phyloP scores from a whole-genome alignment of 169 alveolate genomes.

The Cryptosporidium sp. region DNA sequence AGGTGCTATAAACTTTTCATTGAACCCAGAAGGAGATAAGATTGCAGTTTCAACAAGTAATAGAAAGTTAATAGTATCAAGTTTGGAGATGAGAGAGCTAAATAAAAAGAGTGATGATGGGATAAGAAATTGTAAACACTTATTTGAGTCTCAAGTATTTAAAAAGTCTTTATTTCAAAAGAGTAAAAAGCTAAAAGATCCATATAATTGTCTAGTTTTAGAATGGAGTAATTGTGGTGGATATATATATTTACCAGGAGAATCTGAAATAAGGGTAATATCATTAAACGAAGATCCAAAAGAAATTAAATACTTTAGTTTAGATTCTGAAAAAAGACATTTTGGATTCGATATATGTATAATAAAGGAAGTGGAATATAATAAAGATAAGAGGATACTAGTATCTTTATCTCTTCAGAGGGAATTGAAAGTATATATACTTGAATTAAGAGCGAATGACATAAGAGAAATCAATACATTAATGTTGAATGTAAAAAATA shows the following conservation, averaged over 20 bases:
- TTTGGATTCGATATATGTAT: constrained; percentile 34
- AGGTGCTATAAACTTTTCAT: constrained; percentile 25
- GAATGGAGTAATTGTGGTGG: constrained; percentile 51
- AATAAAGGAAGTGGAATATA: constrained; percentile 13
- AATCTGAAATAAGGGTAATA: constrained; percentile 27
- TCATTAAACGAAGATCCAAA: background rate
- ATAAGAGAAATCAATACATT: background rate
- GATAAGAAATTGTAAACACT: constrained; percentile 7
- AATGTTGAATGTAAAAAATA: background rate
- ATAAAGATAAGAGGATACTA: constrained; percentile 12
- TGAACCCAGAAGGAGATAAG: constrained; percentile 35
- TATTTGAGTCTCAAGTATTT: constrained; percentile 28
- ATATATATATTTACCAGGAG: constrained; percentile 63
- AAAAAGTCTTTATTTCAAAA: constrained; percentile 42
- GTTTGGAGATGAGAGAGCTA: background rate
- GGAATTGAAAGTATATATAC: constrained; percentile 13
- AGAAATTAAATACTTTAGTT: background rate
- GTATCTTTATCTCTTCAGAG: constrained; percentile 21
- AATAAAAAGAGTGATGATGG: background rate
- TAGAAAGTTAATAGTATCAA: constrained; percentile 19
- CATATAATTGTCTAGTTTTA: constrained; percentile 5
- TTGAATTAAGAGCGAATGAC: background rate
- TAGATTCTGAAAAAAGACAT: background rate
- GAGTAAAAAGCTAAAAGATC: constrained; percentile 1
- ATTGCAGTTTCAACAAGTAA: constrained; percentile 58